Evolutionary conservation across 192 early-diverging fungal species (phyloP).

Genomic region (Coemansia sp.): DNA sequence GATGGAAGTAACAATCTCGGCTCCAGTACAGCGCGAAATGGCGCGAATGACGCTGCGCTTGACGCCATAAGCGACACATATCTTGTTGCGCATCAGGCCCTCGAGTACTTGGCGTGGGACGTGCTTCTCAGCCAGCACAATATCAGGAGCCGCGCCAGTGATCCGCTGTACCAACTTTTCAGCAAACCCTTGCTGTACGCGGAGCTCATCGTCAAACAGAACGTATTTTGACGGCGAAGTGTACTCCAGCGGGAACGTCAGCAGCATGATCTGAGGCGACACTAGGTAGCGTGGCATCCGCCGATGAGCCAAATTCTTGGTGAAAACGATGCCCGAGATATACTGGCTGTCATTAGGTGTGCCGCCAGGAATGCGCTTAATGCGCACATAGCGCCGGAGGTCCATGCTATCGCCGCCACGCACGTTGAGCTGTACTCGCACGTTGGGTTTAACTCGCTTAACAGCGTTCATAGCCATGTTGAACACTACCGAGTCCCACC

Average conservation of each 20-base stretch:
- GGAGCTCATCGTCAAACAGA: constrained; percentile 77
- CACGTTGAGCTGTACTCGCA: constrained; percentile 58
- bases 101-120: constrained; percentile 88
- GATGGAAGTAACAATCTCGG: constrained; percentile 80
- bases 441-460: constrained; percentile 22
- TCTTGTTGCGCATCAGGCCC: constrained; percentile 72
- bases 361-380: constrained; percentile 95
- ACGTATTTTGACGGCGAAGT: constrained; percentile 71
- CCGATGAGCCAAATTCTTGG: constrained; percentile 92
- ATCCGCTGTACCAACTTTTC: constrained; percentile 80
- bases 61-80: constrained; percentile 86
- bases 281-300: constrained; percentile 73
- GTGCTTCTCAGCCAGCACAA: constrained; percentile 82
- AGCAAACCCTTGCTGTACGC: constrained; percentile 85
- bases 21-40: constrained; percentile 84
- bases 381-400: constrained; percentile 88
- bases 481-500: constrained; percentile 43
- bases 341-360: constrained; percentile 76
- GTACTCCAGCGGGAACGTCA: constrained; percentile 84
- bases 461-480: constrained; percentile 38
- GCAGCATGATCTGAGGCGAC: constrained; percentile 81
- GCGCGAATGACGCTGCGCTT: constrained; percentile 85
- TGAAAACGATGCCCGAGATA: constrained; percentile 89
- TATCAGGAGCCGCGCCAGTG: constrained; percentile 69
- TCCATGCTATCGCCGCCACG: constrained; percentile 83